phyloP scores from a whole-genome alignment of 139 green algal genomes.

The Eudorina sp. region DNA sequence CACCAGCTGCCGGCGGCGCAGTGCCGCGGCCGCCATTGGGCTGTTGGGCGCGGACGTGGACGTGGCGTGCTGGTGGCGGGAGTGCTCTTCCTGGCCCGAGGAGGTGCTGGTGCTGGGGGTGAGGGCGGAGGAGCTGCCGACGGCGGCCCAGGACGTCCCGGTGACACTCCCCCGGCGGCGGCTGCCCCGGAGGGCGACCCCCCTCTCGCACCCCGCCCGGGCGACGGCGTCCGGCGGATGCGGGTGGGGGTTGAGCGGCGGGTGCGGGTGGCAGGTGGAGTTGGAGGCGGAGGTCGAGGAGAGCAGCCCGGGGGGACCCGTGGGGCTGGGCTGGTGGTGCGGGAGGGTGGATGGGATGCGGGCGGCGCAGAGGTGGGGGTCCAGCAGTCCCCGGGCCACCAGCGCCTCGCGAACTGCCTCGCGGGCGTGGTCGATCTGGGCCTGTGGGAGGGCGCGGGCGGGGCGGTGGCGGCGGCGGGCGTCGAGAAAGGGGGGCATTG shows the following conservation, averaged over 20 bases:
- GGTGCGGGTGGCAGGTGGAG: background rate
- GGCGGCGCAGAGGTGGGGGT: background rate
- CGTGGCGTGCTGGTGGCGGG: background rate
- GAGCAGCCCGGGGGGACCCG: background rate
- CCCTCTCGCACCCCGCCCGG: no score
- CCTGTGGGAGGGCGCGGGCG: background rate
- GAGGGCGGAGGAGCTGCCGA: background rate
- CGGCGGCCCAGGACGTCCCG: background rate
- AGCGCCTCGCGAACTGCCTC: slow-evolving; percentile 11
- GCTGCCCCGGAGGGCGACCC: no score
- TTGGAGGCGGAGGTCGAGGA: background rate
- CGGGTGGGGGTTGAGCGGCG: background rate
- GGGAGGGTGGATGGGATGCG: background rate
- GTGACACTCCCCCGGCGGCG: no score
- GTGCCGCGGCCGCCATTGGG: background rate
- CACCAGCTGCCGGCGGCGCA: background rate
- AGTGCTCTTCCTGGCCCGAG: no score
- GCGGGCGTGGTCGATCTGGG: background rate
- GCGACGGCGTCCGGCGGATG: no score
- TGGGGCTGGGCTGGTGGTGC: background rate
- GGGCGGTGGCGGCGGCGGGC: no score
- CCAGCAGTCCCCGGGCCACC: background rate
- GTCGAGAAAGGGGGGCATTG: no score
- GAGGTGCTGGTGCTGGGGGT: background rate
- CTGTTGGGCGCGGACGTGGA: background rate